A percentile compares a stretch with the other conserved stretches of the same genome.
Conservation (phyloP, 2,329 filamentous ascomycete species). For the Paramyrothecium roridum region DNA sequence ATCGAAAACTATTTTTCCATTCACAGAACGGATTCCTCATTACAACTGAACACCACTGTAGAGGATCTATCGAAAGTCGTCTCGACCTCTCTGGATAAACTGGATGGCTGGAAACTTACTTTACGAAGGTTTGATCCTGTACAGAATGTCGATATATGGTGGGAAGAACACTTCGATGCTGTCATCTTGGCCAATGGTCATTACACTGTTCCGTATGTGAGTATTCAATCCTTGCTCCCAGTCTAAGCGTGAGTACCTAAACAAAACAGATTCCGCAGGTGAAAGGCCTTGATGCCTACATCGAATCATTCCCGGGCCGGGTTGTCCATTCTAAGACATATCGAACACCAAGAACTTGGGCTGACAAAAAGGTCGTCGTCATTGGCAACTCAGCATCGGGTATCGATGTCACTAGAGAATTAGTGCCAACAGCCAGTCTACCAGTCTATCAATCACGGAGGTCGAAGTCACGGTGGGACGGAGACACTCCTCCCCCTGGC, state of each 20-base stretch:
- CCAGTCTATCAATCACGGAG: slow-evolving; percentile 52
- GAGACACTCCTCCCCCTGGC: slow-evolving; percentile 39
- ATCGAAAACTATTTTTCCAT: slow-evolving; percentile 52
- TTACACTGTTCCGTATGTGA: slow-evolving; percentile 43
- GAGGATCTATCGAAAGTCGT: slow-evolving; percentile 40
- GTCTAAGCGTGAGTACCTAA: background rate
- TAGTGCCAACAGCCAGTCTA: slow-evolving; percentile 29
- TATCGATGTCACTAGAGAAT: slow-evolving; percentile 33
- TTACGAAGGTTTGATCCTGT: slow-evolving; percentile 42
- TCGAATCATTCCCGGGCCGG: slow-evolving; percentile 32
- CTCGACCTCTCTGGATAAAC: slow-evolving; percentile 3
- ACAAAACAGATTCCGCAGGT: slow-evolving; percentile 39
- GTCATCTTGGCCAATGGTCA: slow-evolving; percentile 41
- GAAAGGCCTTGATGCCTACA: slow-evolving; percentile 37
- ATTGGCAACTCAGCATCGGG: slow-evolving; percentile 44
- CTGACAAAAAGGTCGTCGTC: slow-evolving; percentile 29
- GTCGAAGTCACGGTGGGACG: slow-evolving; percentile 48
- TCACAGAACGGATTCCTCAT: slow-evolving; percentile 41
- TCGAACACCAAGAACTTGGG: slow-evolving; percentile 31
- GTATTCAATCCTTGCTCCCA: slow-evolving; percentile 2
- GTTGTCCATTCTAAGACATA: slow-evolving; percentile 44
- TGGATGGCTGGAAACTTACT: slow-evolving; percentile 41
- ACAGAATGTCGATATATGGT: slow-evolving; percentile 46
- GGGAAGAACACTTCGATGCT: slow-evolving; percentile 47
- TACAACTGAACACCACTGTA: slow-evolving; percentile 49